phyloP scores from a whole-genome alignment of 371 early-diverging fungal genomes.

The Mucor circinelloides region DNA sequence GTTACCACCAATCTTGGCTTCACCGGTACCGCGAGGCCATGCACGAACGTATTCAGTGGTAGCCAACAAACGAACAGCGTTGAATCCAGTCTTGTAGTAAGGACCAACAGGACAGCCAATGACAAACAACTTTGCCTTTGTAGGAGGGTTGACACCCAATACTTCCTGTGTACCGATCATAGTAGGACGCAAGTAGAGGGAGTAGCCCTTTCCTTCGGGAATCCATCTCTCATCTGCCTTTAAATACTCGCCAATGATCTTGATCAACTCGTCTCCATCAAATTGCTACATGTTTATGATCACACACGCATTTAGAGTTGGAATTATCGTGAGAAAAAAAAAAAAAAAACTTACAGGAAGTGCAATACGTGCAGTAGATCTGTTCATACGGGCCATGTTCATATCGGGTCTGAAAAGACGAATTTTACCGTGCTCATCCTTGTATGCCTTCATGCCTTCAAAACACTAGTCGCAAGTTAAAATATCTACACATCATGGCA shows the following conservation, averaged over 20 bases:
- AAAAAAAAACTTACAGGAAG: constrained; percentile 66
- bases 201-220: constrained; percentile 90
- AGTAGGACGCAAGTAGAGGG: constrained; percentile 94
- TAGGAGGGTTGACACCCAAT: constrained; percentile 74
- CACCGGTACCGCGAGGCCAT: constrained; percentile 97
- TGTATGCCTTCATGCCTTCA: constrained; percentile 93
- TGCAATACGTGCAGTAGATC: constrained; percentile 75
- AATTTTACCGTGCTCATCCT: constrained; percentile 79
- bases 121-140: constrained; percentile 82
- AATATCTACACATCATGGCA: background rate
- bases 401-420: constrained; percentile 89
- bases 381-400: constrained; percentile 86
- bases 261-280: constrained; percentile 78
- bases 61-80: constrained; percentile 86
- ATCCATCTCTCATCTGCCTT: constrained; percentile 88
- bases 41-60: constrained; percentile 89
- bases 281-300: constrained; percentile 71
- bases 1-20: constrained; percentile 92
- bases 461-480: constrained; percentile 65
- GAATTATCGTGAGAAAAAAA: background rate
- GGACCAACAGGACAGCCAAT: constrained; percentile 97
- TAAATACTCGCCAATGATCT: constrained; percentile 84
- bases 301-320: background rate
- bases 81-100: constrained; percentile 92
- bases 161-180: constrained; percentile 92